Base-by-base conservation (phyloP, 768 basidiomycete species). In the Nidularia pulvinata region DNA sequence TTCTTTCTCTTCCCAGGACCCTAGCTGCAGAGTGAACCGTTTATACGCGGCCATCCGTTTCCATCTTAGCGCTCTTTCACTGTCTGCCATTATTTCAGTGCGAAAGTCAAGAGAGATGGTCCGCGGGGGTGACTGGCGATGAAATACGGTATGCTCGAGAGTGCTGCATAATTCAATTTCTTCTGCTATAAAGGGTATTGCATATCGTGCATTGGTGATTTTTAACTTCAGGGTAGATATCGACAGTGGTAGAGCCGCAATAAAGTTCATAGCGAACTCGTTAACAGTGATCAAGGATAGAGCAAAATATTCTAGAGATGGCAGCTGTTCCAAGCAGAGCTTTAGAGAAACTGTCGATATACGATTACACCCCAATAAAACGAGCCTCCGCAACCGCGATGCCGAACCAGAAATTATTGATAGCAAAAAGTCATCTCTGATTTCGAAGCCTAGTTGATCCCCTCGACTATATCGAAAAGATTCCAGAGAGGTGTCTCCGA, bases 381-480 rank as follows among this genome's bases (percentile, higher is more conserved):
- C 66, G 9, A 78, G 57, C 55, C 59, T 68, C 33, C 63, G 63
- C 49, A 76, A 60, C 19, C 46, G 19, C 1, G 47, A 33, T 19
- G 61, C 61, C 22, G 59, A 53, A 11, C 57, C 57, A 2, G 55
- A 50, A 10, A 62, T 37, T 42, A 78, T 56, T 14, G 68, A 71
- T 16, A 62, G 52, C 32, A 78, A 64, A 49, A 71, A 69, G 3
- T 37, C 30, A 49, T 74, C 65, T 33, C 69, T 65, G 19, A 77
- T 63, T 57, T 74, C 69, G 52, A 74, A 75, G 13, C 62, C 72
- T 39, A 72, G 58, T 36, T 63, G 53, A 49, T 71, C 61, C 10
- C 65, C 68, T 47, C 67, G 74, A 9, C 59, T 58, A 49, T 75
- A 70, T 16, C 53, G 54, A 57, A 79, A 77, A 13, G 67, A 62